Base-by-base conservation (phyloP, 495 filamentous ascomycete genomes). In the Annulohypoxylon nitens region DNA sequence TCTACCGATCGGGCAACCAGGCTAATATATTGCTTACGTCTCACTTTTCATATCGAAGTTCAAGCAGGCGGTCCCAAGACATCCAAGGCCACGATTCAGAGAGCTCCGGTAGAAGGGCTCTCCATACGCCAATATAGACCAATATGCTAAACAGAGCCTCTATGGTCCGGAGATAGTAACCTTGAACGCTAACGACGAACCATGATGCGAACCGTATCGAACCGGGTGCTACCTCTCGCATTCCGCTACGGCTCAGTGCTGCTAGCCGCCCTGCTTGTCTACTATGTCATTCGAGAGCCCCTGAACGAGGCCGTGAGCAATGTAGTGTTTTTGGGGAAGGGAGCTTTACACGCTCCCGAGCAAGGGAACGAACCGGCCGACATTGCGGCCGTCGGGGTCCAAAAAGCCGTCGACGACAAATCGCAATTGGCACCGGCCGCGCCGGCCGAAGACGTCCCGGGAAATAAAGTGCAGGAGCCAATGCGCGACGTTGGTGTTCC, bases 131-230 rank as follows among this genome's bases (percentile, higher is more conserved):
- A 60, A 59, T 43, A 45, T 61, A 51, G 64, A 69, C 69, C 75
- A 78, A 77, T 74, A 78, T 78, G 77, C 67, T 66, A 47, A 70
- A 54, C 36, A 55, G 67, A 64, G 64, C 61, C 53, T 59, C 50
- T 50, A 48, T 53, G 60, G 60, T 64, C 50, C 61, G 77, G 75
- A 77, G 61, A 75, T 78, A 77, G 64, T 72, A 59, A 9, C 36
- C 36, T 9, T 12, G 8, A 43, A 67, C 69, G 66, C 33, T 58
- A 60, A 57, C 64, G 11, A 69, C 71, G 8, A 47, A 20, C n/a
- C 2, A 47, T 47, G 73, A 77, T 79, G 77, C 75, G 75, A 70
- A 61, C 68, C 23, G 65, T 78, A 66, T 74, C 77, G 53, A 79
- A 77, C 60, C 73, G 77, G 60, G 57, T 75, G 20, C 48, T 79